Evolutionary conservation across 306 rosid species (phyloP), one percentile per base, ranked within the genome.

Genomic region (Purshia tridentata): DNA sequence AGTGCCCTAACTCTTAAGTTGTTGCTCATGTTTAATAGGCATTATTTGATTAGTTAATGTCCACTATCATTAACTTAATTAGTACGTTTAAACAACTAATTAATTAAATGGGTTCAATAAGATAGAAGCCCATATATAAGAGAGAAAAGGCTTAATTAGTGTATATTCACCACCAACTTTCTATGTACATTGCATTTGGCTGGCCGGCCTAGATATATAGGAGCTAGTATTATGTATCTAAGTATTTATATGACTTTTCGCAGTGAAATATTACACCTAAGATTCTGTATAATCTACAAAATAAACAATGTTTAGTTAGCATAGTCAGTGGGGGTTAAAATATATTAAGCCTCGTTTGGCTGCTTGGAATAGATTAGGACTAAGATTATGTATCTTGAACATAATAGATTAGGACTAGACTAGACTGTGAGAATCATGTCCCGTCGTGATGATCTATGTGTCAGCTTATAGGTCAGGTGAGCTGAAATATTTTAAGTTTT

Each of bases 121-220:
- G 35, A 22, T 14, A 46, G 41, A 29, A 47, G 5, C 41, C 47
- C 12, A 20, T 42, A 20, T 0, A 54, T 19, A 4, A 53, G 63
- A 67, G 63, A 67, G 72, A 67, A 29, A 8, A 22, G 23, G 19
- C 1, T 29, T 4, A 20, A 29, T 45, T 42, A 65, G 54, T 65
- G 69, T 48, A 29, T 69, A 35, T 54, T 41, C 40, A 37, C 16
- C 55, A 68, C 52, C 62, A 8, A 49, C 69, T 76, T 74, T 37
- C 18, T 29, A 23, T 65, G 9, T 74, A 18, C 49, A 2, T 55
- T 75, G 67, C 72, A 75, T 66, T 8, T 5, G 57, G 59, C 50
- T n/a, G 19, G 40, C 65, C 39, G 35, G 35, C 35, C 35, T 29
- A 3, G 35, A 29, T 2, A 59, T 16, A 15, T 11, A 19, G 20